Evolutionary conservation across 768 basidiomycete genomes (phyloP).

Genomic region (Suillus placidus): DNA sequence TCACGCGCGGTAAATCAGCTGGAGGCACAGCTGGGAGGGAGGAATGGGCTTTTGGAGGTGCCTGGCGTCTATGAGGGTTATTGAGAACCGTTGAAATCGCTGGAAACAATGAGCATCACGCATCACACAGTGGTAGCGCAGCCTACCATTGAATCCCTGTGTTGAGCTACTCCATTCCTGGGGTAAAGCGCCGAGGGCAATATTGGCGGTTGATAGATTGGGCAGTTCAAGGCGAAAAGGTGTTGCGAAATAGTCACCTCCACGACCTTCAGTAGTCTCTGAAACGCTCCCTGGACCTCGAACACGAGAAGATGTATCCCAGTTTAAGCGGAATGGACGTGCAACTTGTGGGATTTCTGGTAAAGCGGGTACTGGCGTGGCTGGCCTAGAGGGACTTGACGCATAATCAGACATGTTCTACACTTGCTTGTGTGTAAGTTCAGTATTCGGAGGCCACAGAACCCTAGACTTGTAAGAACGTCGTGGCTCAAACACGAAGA

Average conservation of each 20-base stretch:
- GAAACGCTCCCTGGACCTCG: conserved; percentile 75
- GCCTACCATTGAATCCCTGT: conserved; percentile 87
- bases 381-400: conserved; percentile 61
- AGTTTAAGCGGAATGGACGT: conserved; percentile 72
- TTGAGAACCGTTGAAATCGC: conserved; percentile 95
- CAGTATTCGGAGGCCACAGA: not conserved
- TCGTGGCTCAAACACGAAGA: not conserved
- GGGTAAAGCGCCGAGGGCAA: conserved; percentile 53
- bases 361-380: conserved; percentile 52
- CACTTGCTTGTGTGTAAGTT: conserved; percentile 7
- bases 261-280: conserved; percentile 68
- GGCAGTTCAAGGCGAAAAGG: conserved; percentile 46
- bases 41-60: conserved; percentile 88
- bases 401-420: conserved; percentile 42
- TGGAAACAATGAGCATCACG: conserved; percentile 35
- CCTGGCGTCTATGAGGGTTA: conserved; percentile 81
- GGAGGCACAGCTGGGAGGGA: conserved; percentile 70
- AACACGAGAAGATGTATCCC: conserved; percentile 62
- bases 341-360: conserved; percentile 46
- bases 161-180: conserved; percentile 78
- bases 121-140: not conserved
- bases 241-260: conserved; percentile 56
- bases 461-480: not conserved
- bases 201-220: conserved; percentile 50
- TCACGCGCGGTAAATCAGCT: conserved; percentile 78